Base-by-base conservation (phyloP, 108 stramenopile species). In the Nitzschia sp. region DNA sequence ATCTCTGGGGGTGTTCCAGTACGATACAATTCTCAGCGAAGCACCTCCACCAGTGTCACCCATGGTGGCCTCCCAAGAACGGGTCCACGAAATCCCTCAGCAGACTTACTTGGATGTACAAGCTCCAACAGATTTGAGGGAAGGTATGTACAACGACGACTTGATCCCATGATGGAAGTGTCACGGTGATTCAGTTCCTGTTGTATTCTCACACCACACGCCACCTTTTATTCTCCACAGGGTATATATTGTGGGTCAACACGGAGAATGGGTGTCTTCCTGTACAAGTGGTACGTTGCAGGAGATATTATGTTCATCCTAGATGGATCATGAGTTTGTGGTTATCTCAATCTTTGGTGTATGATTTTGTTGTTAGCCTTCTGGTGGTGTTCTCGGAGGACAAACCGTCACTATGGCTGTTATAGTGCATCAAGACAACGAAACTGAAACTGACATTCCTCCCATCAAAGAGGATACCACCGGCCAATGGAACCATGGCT, bases 401-500 rank as follows among this genome's bases (percentile, higher is more conserved):
- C 80, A 84, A 55, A 62, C 78, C 34, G 73, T 79, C 54, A 70
- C 69, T 26, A 71, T 76, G 0, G 75, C 83, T 0, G 63, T 76
- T 41, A 20, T 65, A 19, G 37, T 26, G 3, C 25, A 43, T 15
- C 50, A 65, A 38, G 20, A 2, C 51, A 52, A 20, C 37, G 43
- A 44, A 46, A 43, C 14, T 25, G 22, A 55, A 63, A 5, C 1
- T 34, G 1, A 34, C n/a, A n/a, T n/a, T n/a, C n/a, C n/a, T 34
- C 29, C 29, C 5, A 34, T 5, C 3, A 34, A 34, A 34, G 29
- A 22, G 38, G 65, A 38, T 8, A 29, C 12, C 72, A 77, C 52
- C 38, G 83, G 83, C 17, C 56, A 62, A 44, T 84, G 83, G 83
- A 70, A 74, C 1, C 78, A 81, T 52, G 61, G 40, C 14, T 70